Percentiles rank a stretch among this genome's conserved stretches.
phyloP scores from a whole-genome alignment of 148 eudicot genomes.

The Vaccinium darrowii region DNA sequence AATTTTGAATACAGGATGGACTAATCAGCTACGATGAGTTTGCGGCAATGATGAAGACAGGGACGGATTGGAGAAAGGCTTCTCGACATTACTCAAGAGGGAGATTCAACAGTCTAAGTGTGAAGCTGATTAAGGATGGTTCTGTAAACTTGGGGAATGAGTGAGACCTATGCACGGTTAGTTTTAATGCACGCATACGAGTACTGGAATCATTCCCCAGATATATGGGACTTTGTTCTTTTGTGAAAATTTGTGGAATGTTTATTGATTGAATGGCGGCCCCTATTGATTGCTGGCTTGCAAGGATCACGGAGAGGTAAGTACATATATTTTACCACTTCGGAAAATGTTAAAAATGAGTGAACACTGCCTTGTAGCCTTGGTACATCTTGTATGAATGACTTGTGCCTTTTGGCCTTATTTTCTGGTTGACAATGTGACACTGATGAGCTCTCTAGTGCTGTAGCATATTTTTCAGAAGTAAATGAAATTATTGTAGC shows the following conservation, averaged over 20 bases:
- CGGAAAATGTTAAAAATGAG: constrained; percentile 20
- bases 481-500: constrained; percentile 2
- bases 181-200: constrained; percentile 23
- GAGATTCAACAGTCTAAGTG: constrained; percentile 86
- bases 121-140: constrained; percentile 87
- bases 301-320: constrained; percentile 25
- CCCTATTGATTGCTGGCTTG: constrained; percentile 30
- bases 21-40: constrained; percentile 87
- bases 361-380: constrained; percentile 19
- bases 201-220: constrained; percentile 36
- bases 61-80: constrained; percentile 97
- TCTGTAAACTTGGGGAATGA: constrained; percentile 69
- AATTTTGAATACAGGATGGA: constrained; percentile 62
- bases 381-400: constrained; percentile 21
- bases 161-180: constrained; percentile 31
- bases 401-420: constrained; percentile 14
- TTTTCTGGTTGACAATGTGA: constrained; percentile 4
- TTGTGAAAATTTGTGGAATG: constrained; percentile 34
- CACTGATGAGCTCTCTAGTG: background rate
- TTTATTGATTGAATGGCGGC: constrained; percentile 21
- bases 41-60: constrained; percentile 96
- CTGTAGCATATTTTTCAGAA: constrained; percentile 8
- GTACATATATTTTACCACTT: constrained; percentile 32
- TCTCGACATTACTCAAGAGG: constrained; percentile 95
- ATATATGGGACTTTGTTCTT: constrained; percentile 37